phyloP scores from a whole-genome alignment of 495 filamentous ascomycete species.

The Hypoxylon intermedium region DNA sequence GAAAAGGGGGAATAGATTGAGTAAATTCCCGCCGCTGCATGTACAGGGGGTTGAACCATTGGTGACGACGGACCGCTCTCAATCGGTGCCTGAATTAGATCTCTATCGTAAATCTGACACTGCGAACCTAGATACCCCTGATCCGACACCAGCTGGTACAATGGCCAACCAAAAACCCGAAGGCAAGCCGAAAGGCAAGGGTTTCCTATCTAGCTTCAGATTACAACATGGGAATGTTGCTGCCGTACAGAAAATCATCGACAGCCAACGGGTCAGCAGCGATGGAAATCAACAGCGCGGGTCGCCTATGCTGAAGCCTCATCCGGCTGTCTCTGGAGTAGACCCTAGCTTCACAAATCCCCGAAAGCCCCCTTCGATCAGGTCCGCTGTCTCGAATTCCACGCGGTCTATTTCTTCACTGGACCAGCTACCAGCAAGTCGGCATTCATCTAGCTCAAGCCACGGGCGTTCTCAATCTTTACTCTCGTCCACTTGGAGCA shows the following conservation, averaged over 20 bases:
- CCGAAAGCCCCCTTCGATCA: slow-evolving; percentile 37
- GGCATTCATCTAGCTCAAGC: slow-evolving; percentile 32
- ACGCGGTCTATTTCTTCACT: slow-evolving; percentile 46
- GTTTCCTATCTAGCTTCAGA: slow-evolving; percentile 39
- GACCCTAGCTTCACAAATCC: slow-evolving; percentile 23
- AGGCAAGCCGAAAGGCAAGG: slow-evolving; percentile 36
- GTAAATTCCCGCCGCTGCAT: slow-evolving; percentile 42
- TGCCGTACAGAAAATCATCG: slow-evolving; percentile 40
- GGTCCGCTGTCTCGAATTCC: slow-evolving; percentile 36
- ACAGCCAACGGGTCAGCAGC: slow-evolving; percentile 18
- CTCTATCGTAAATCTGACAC: slow-evolving; percentile 24
- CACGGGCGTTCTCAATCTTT: slow-evolving; percentile 43
- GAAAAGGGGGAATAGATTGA: slow-evolving; percentile 49
- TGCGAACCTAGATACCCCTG: slow-evolving; percentile 19
- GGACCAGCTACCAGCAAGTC: slow-evolving; percentile 32
- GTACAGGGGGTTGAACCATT: slow-evolving; percentile 28
- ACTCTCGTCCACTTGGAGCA: slow-evolving; percentile 41
- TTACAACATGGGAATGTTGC: slow-evolving; percentile 42
- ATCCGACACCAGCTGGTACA: slow-evolving; percentile 5
- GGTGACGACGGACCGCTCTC: slow-evolving; percentile 30
- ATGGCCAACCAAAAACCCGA: slow-evolving; percentile 28
- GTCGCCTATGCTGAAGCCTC: slow-evolving; percentile 23
- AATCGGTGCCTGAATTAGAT: slow-evolving; percentile 37
- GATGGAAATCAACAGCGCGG: slow-evolving; percentile 12
- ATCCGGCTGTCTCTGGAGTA: neutral